Conservation (phyloP, 2,329 filamentous ascomycete species). For the Calonectria pteridis region DNA sequence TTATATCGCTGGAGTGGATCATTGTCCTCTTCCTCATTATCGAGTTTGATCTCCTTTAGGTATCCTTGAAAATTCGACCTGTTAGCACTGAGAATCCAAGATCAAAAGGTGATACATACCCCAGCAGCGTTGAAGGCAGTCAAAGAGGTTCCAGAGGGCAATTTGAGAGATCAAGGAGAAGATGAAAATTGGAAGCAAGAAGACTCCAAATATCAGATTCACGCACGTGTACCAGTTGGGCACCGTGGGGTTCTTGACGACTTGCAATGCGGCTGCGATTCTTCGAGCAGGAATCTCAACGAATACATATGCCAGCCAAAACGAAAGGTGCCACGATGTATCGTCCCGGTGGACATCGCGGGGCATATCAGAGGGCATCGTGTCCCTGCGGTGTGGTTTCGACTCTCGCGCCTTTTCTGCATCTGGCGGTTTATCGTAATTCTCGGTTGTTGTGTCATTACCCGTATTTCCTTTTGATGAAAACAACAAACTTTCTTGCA, state of each 20-base stretch:
- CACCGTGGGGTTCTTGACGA: too few relatives aligned
- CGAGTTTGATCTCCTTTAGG: neutral
- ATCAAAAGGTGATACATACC: neutral
- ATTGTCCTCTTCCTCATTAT: neutral
- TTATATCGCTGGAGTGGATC: neutral
- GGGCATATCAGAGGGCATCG: too few relatives aligned
- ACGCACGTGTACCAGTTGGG: neutral
- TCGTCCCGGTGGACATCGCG: neutral
- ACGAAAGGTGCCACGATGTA: neutral
- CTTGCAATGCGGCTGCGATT: neutral
- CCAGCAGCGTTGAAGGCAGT: neutral
- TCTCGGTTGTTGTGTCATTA: too few relatives aligned
- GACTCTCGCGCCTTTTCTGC: neutral
- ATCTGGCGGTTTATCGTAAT: neutral
- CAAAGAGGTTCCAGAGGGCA: neutral
- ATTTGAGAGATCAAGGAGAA: neutral
- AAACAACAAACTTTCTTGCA: neutral
- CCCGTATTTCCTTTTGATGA: neutral
- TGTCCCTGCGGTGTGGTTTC: neutral
- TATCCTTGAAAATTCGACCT: neutral
- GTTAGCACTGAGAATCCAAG: too few relatives aligned
- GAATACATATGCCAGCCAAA: neutral
- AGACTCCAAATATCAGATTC: neutral
- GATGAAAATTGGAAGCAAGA: neutral
- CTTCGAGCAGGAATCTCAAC: neutral